Base-by-base conservation (phyloP, 2,329 filamentous ascomycete genomes). In the Botrytis deweyae region DNA sequence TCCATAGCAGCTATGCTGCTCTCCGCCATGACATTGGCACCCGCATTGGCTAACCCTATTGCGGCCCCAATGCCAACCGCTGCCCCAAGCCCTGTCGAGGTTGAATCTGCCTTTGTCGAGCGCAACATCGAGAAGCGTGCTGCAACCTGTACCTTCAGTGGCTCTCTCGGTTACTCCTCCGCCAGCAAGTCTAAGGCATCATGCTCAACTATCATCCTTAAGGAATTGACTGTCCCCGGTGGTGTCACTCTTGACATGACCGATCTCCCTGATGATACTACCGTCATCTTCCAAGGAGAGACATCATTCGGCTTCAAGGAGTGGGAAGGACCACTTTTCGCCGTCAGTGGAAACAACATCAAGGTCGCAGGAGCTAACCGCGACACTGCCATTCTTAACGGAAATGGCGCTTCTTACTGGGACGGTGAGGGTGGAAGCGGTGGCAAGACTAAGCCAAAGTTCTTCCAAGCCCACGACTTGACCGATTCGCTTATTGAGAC, bases 401-500 rank as follows among this genome's bases (percentile, higher is more conserved):
- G 52, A 55, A 55, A 55, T 29, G 52, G 52, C 29, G 52, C n/a
- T 55, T 55, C 52, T 55, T 55, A 55, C 52, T 55, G 52, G 52
- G 52, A 55, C 52, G 52, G 52, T 9, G 0, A 55, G 52, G 52
- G 52, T 18, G 52, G 14, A 29, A 55, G 0, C 52, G 52, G 52
- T 55, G 52, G 52, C n/a, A 55, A 29, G 52, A 55, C n/a, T 55
- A 55, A 55, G 52, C 52, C 52, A 55, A 55, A 55, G 52, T 55
- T 55, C n/a, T 55, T 55, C 52, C 52, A 55, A 55, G 52, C 52
- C n/a, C 52, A 55, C n/a, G 52, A 55, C n/a, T 55, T 55, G 52
- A 55, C 52, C 6, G 3, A 55, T 55, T 55, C 52, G 52, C n/a
- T 55, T 55, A 55, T 55, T n/a, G n/a, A 29, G n/a, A 29, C n/a